These are phyloP conservation scores for Sporisorium scitamineum DNA, from an alignment of 1,284 basidiomycete genomes.

Conservation along the genomic window DNA sequence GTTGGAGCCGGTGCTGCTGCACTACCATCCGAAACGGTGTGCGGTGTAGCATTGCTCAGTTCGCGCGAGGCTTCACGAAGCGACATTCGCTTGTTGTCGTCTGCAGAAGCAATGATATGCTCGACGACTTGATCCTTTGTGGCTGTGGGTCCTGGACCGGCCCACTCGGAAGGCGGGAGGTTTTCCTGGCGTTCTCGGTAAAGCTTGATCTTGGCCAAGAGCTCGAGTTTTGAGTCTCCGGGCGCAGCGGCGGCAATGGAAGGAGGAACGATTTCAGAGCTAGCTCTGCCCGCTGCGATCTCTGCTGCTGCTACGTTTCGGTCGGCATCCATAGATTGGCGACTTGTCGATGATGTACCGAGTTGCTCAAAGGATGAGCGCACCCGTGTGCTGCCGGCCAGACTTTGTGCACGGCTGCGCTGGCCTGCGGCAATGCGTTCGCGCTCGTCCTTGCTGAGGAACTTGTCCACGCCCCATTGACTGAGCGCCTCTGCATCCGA, in stretches of 20 bases:
- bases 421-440: constrained; percentile 43
- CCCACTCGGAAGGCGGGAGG: constrained; percentile 54
- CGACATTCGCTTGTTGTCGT: constrained; percentile 22
- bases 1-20: not conserved
- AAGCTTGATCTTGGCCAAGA: constrained; percentile 61
- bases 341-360: constrained; percentile 3
- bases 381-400: constrained; percentile 24
- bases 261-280: constrained; percentile 30
- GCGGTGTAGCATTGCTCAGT: constrained; percentile 1
- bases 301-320: constrained; percentile 3
- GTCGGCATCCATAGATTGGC: constrained; percentile 21
- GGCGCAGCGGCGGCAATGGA: not conserved
- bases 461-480: constrained; percentile 64
- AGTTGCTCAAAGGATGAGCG: constrained; percentile 29
- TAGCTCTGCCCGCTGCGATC: constrained; percentile 14
- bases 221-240: constrained; percentile 36
- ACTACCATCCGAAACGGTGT: not conserved
- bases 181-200: constrained; percentile 63
- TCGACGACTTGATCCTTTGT: constrained; percentile 49
- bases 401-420: constrained; percentile 42
- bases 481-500: constrained; percentile 42
- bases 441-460: constrained; percentile 53
- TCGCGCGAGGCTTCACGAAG: constrained; percentile 29
- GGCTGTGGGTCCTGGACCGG: constrained; percentile 48
- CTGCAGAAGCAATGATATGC: constrained; percentile 42